Evolutionary conservation across 192 early-diverging fungal genomes (phyloP).

Genomic region (Geranomyces michiganensis): DNA sequence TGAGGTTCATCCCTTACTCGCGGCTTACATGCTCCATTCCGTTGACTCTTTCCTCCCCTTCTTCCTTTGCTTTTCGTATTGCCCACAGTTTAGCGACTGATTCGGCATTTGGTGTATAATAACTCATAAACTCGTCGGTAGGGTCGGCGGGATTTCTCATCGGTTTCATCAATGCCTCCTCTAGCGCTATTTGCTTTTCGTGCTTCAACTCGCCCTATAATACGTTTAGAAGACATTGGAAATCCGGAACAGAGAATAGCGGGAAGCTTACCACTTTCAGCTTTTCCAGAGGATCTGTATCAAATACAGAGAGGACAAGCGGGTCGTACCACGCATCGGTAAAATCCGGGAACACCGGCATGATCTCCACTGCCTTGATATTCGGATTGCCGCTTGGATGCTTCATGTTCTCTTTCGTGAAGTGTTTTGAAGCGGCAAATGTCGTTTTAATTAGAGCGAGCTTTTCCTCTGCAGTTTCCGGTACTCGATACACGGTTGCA

Average conservation of each 20-base stretch:
- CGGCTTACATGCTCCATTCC: not conserved
- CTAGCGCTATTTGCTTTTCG: conserved; percentile 15
- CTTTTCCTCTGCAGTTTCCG: conserved; percentile 22
- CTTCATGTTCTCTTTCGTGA: conserved; percentile 18
- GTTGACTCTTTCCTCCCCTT: not conserved
- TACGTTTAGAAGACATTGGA: not conserved
- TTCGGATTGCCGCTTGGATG: conserved; percentile 29
- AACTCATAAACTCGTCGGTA: conserved; percentile 30
- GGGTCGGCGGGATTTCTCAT: conserved; percentile 13
- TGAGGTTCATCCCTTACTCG: not conserved
- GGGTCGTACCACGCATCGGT: conserved; percentile 23
- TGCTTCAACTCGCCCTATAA: conserved; percentile 6
- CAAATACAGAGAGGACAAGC: conserved; percentile 28
- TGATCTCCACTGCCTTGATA: conserved; percentile 34
- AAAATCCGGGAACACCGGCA: conserved; percentile 44
- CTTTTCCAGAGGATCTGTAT: conserved; percentile 41
- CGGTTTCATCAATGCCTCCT: conserved; percentile 30
- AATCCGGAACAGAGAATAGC: not conserved
- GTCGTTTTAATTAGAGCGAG: conserved; percentile 28
- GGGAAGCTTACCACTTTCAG: not conserved
- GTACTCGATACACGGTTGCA: not conserved
- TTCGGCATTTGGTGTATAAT: conserved; percentile 14
- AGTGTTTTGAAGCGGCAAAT: conserved; percentile 27
- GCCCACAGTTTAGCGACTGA: not conserved
- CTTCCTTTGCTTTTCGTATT: not conserved